A percentile compares a stretch with the other conserved stretches of the same genome.
These are phyloP conservation scores for Aspergillus nidulans DNA, from an alignment of 495 filamentous ascomycete genomes.

Conservation along the genomic window DNA sequence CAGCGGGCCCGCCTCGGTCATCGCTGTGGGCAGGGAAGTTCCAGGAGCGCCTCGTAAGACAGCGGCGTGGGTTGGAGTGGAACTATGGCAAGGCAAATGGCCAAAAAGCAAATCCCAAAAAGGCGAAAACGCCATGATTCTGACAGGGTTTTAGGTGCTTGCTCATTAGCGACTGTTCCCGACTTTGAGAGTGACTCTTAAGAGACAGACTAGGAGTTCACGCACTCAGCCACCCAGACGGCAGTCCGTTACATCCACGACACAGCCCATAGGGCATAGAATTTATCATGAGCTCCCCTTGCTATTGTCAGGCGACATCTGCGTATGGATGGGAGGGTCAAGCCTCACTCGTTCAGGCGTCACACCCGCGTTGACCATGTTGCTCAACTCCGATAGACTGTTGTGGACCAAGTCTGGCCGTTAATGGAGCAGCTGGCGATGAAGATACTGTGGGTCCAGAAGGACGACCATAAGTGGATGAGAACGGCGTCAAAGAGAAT, in stretches of 20 bases:
- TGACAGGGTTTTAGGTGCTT: conserved; percentile 2
- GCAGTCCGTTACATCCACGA: conserved; percentile 6
- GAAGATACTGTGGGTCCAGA: conserved; percentile 4
- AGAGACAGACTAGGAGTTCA: background rate
- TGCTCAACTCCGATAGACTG: conserved; percentile 12
- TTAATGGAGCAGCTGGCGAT: conserved; percentile 6
- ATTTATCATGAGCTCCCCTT: conserved; percentile 6
- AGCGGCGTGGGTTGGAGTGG: conserved; percentile 11
- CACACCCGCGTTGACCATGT: conserved; percentile 18
- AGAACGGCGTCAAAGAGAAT: conserved; percentile 25
- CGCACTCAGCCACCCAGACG: background rate
- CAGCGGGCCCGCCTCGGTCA: conserved; percentile 14
- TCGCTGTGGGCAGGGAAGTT: conserved; percentile 3
- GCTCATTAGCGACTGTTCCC: background rate
- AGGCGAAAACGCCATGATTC: background rate
- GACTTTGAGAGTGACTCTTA: background rate
- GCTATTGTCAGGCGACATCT: conserved; percentile 16
- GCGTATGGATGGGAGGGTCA: conserved; percentile 6
- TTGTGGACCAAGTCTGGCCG: background rate
- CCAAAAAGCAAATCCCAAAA: background rate
- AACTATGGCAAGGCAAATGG: conserved; percentile 3
- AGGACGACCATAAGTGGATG: background rate
- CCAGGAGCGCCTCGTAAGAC: conserved; percentile 3
- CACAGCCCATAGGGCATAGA: conserved; percentile 1
- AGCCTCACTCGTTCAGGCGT: conserved; percentile 15